Percentiles rank a stretch among this genome's conserved stretches.
These are phyloP conservation scores for Tinospora cordifolia DNA, from an alignment of 164 flowering plant genomes.

Conservation along the genomic window DNA sequence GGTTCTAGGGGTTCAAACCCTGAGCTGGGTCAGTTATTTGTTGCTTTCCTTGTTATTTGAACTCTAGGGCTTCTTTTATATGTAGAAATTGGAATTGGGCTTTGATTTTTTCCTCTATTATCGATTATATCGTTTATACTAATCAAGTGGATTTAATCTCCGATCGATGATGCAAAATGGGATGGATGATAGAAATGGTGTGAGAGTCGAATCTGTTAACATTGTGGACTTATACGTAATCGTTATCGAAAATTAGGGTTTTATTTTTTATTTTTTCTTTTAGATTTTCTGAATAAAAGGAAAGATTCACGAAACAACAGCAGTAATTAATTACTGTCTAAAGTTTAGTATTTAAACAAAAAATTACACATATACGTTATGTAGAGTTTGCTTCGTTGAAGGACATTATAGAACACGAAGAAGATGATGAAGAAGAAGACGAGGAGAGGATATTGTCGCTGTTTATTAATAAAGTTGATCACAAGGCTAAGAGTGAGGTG, in stretches of 20 bases:
- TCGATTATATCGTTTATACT: constrained; percentile 7
- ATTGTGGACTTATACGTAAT: constrained; percentile 17
- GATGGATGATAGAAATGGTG: constrained; percentile 25
- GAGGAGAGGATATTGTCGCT: not conserved
- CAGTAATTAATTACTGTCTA: not conserved
- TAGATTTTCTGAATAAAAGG: not conserved
- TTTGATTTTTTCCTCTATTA: constrained; percentile 15
- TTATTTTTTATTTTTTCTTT: too few species aligned
- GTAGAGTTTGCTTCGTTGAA: constrained; percentile 3
- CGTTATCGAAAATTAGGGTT: constrained; percentile 11
- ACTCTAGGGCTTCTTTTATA: constrained; percentile 12
- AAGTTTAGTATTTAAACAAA: not conserved
- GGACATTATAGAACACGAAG: not conserved
- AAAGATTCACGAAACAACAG: not conserved
- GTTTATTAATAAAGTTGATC: too few species aligned
- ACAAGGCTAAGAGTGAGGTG: too few species aligned
- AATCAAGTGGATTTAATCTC: not conserved
- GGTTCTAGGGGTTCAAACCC: constrained; percentile 15
- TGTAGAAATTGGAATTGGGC: constrained; percentile 23
- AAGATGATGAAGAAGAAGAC: constrained; percentile 5
- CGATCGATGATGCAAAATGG: constrained; percentile 23
- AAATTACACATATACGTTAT: not conserved
- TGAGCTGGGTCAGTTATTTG: not conserved
- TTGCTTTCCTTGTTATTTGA: not conserved
- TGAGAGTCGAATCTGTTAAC: constrained; percentile 28